Evolutionary conservation across 78 protist species (phyloP).

Genomic region (Chrysochromulina tobinii): DNA sequence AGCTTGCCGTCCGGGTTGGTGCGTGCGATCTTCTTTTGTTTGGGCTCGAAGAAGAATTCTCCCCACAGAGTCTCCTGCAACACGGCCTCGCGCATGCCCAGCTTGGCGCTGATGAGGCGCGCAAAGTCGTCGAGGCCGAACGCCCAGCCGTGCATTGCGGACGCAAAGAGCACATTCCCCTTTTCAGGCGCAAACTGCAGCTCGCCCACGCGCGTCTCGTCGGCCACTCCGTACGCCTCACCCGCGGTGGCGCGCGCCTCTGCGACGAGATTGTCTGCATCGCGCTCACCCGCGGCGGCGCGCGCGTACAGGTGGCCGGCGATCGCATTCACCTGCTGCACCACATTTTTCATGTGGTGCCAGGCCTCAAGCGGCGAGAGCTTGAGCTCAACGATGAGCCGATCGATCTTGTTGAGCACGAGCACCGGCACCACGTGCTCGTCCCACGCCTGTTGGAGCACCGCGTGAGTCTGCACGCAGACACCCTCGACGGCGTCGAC

Average conservation of each 20-base stretch:
- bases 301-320: neutral
- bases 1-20: slow-evolving; percentile 48
- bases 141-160: slow-evolving; percentile 92
- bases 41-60: slow-evolving; percentile 66
- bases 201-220: neutral
- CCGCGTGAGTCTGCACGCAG: slow-evolving; percentile 86
- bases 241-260: neutral
- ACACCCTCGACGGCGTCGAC: slow-evolving; percentile 93
- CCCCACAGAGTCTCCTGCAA: slow-evolving; percentile 91
- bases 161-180: slow-evolving; percentile 95
- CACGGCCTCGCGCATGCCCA: slow-evolving; percentile 57
- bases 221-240: neutral
- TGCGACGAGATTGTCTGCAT: neutral
- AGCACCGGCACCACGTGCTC: slow-evolving; percentile 81
- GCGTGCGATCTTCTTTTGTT: neutral
- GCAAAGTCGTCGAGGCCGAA: slow-evolving; percentile 73
- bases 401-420: slow-evolving; percentile 95
- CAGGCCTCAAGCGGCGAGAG: slow-evolving; percentile 83
- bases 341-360: slow-evolving; percentile 65
- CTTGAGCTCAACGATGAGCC: slow-evolving; percentile 80
- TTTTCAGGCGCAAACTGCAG: slow-evolving; percentile 79
- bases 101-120: slow-evolving; percentile 34
- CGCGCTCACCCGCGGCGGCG: neutral
- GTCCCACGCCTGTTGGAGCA: slow-evolving; percentile 87
- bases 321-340: neutral